Evolutionary conservation across 2,329 filamentous ascomycete species (phyloP).

Genomic region (Pseudogymnoascus sp.): DNA sequence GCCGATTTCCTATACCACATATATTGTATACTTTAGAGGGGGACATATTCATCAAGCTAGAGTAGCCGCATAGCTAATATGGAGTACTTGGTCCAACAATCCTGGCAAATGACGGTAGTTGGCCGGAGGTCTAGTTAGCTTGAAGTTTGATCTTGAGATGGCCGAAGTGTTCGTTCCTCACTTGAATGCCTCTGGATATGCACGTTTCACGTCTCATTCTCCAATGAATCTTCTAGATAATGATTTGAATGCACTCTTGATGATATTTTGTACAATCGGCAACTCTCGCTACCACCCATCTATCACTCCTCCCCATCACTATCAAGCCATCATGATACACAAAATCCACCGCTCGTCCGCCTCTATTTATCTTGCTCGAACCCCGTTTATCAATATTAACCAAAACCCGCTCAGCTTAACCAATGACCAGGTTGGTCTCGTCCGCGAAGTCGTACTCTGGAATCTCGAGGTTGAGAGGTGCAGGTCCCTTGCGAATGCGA

Average conservation of each 20-base stretch:
- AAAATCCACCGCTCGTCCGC: conserved; percentile 20
- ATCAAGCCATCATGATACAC: conserved; percentile 13
- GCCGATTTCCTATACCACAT: neutral
- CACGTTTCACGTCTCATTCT: neutral
- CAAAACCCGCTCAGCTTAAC: conserved; percentile 50
- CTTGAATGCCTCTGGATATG: neutral
- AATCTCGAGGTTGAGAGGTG: conserved; percentile 94
- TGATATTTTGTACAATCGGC: conserved; percentile 14
- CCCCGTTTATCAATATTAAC: conserved; percentile 10
- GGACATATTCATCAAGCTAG: neutral
- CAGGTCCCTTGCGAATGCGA: conserved; percentile 94
- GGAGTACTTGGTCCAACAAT: neutral
- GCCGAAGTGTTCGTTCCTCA: neutral
- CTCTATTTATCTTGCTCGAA: conserved; percentile 28
- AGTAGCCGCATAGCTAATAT: neutral
- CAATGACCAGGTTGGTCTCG: conserved; percentile 82
- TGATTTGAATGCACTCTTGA: conserved; percentile 12
- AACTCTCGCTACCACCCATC: conserved; percentile 12
- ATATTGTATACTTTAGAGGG: neutral
- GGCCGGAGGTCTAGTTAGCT: neutral
- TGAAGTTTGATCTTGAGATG: neutral
- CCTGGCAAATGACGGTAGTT: neutral
- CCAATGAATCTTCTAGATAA: neutral
- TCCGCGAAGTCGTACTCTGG: conserved; percentile 88
- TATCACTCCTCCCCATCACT: conserved; percentile 11